These are phyloP conservation scores for Aspergillus carlsbadensis DNA, from an alignment of 495 filamentous ascomycete species.

Conservation along the genomic window DNA sequence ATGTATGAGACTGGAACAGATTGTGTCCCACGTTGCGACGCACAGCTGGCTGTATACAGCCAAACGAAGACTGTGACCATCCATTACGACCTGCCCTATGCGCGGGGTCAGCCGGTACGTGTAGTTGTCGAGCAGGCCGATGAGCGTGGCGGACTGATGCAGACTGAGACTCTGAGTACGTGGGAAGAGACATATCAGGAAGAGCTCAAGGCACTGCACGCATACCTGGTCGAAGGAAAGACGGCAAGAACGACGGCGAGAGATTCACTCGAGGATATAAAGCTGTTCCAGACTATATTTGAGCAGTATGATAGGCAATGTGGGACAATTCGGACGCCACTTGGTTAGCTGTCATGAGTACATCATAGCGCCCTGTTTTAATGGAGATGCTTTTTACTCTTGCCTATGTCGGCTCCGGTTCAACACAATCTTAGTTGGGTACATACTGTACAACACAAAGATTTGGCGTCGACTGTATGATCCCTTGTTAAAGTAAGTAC, in stretches of 20 bases:
- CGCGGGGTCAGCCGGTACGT: constrained; percentile 44
- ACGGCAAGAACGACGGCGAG: constrained; percentile 47
- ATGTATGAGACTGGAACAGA: constrained; percentile 58
- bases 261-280: constrained; percentile 51
- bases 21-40: constrained; percentile 53
- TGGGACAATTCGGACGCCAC: constrained; percentile 41
- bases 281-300: constrained; percentile 36
- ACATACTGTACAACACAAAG: background rate
- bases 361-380: no score
- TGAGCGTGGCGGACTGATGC: constrained; percentile 29
- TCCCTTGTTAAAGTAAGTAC: background rate
- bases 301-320: constrained; percentile 45
- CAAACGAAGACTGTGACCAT: constrained; percentile 46
- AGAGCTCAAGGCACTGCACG: constrained; percentile 50
- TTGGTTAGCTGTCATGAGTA: constrained; percentile 25
- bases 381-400: no score
- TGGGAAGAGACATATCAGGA: constrained; percentile 54
- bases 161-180: constrained; percentile 37
- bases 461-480: background rate
- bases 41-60: constrained; percentile 54
- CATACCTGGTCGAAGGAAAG: constrained; percentile 39
- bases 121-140: constrained; percentile 50
- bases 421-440: background rate
- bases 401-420: no score
- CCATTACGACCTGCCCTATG: constrained; percentile 53